A percentile compares a stretch with the other conserved stretches of the same genome.
Conservation (phyloP, 129 eudicot genomes). For the Lonicera japonica region DNA sequence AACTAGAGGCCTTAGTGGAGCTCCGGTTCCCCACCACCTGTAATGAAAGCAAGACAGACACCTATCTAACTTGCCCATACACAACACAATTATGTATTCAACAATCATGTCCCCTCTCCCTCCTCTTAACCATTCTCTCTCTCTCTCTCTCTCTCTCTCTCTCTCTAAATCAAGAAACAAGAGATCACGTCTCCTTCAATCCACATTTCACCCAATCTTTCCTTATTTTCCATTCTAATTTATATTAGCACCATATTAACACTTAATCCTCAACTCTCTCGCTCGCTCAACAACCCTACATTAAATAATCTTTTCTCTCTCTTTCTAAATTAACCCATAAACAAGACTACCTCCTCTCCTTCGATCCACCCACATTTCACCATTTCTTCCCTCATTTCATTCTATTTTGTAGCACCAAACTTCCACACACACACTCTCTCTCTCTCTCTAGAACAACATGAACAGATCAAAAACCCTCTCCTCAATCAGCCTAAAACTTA, state of each 20-base stretch:
- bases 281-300: no score
- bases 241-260: no score
- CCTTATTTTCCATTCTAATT: no score
- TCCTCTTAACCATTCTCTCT: neutral
- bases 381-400: no score
- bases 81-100: no score
- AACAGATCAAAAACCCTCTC: conserved; percentile 18
- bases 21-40: neutral
- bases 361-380: neutral
- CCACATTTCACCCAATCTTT: neutral
- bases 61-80: no score
- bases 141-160: neutral
- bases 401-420: no score
- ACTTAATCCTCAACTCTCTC: no score
- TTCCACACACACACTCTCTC: conserved; percentile 1
- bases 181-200: neutral
- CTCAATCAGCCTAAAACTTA: conserved; percentile 21
- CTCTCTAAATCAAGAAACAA: neutral
- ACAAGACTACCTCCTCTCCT: neutral
- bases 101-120: neutral
- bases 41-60: neutral
- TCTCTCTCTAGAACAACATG: conserved; percentile 17
- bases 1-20: neutral
- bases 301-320: neutral
- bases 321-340: neutral